Evolutionary conservation across 805 yeast genomes (phyloP).

Genomic region (Candida maris): DNA sequence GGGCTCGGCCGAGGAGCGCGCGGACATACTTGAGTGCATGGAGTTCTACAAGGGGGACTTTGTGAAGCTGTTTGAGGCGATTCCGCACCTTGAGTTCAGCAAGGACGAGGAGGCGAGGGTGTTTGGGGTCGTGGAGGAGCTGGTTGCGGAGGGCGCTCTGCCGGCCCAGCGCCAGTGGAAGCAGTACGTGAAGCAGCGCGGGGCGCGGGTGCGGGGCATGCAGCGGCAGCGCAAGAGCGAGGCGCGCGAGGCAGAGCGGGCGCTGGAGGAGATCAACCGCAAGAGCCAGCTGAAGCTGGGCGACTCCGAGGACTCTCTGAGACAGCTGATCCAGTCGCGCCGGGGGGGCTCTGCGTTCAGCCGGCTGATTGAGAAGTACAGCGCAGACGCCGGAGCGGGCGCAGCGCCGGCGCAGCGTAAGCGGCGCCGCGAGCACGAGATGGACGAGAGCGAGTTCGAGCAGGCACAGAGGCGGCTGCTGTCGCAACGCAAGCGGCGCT

Average conservation of each 20-base stretch:
- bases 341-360: constrained; percentile 40
- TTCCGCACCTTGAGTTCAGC: constrained; percentile 70
- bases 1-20: constrained; percentile 52
- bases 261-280: constrained; percentile 36
- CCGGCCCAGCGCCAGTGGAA: constrained; percentile 32
- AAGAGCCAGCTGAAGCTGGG: constrained; percentile 30
- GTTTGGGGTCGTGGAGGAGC: constrained; percentile 45
- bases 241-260: constrained; percentile 57
- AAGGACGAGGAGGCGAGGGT: constrained; percentile 61
- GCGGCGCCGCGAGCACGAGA: constrained; percentile 28
- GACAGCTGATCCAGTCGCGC: constrained; percentile 46
- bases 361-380: constrained; percentile 49
- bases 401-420: constrained; percentile 27
- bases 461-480: constrained; percentile 37
- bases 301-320: constrained; percentile 39
- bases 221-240: constrained; percentile 54
- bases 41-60: constrained; percentile 58
- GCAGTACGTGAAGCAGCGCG: constrained; percentile 47
- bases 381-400: constrained; percentile 35
- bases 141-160: constrained; percentile 35
- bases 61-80: constrained; percentile 62
- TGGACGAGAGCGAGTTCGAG: constrained; percentile 51
- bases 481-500: constrained; percentile 9
- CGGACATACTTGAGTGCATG: constrained; percentile 62
- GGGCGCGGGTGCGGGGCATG: constrained; percentile 44